Evolutionary conservation across 768 basidiomycete species (phyloP), one percentile per base, ranked within the genome.

Genomic region (Fomitopsis pulvina): DNA sequence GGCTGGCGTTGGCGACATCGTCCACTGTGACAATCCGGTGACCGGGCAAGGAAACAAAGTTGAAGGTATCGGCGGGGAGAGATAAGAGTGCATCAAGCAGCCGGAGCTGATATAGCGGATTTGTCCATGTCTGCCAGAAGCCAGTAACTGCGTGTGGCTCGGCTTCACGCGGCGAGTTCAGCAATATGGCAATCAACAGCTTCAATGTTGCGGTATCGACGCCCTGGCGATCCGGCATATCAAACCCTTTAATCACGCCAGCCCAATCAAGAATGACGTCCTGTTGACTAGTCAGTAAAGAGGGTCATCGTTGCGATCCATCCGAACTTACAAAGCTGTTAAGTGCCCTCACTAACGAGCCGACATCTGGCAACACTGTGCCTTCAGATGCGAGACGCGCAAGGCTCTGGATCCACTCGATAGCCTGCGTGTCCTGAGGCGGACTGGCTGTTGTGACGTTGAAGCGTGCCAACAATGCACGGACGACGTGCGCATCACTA

Each of bases 141-240:
- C 88, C 90, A 4, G 79, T 78, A 14, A 92, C 88, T 3, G 88
- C 87, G 55, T 90, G 89, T 7, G 78, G 80, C 41, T 83, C 87
- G 34, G 71, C 77, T 47, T 87, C 83, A 40, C 87, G 81, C 41
- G 91, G 85, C 16, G 85, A 81, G 57, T 90, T 87, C 49, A 87
- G 74, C 20, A 97, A 80, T 48, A 97, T 83, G 52, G 90, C 85
- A 45, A 95, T 89, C 58, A 97, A 69, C 44, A 96, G 77, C 59
- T 94, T 92, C 57, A 97, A 68, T 0, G 90, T 91, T 27, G 88
- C 84, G 2, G 90, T 93, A 63, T 95, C 92, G 12, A 92, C 87
- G 5, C 87, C 87, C 53, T 83, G 81, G 41, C 91, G 80, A 63
- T 89, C 84, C 5, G 85, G 75, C 66, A 82, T 77, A 72, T 98